Evolutionary conservation across 73 alveolate genomes (phyloP).

Genomic region (Paramecium bursaria): DNA sequence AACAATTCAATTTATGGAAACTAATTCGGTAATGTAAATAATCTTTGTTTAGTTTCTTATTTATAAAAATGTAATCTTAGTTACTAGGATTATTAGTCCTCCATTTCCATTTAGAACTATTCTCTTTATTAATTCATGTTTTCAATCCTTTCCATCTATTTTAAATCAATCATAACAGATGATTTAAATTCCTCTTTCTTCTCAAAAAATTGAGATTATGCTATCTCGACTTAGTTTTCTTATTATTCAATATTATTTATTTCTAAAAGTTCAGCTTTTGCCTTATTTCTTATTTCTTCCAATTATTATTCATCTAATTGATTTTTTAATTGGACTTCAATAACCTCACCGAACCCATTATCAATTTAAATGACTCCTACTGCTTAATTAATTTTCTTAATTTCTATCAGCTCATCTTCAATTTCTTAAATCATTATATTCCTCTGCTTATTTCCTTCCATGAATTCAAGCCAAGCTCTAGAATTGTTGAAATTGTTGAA

Average conservation of each 20-base stretch:
- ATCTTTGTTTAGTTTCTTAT: conserved; percentile 26
- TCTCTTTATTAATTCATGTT: conserved; percentile 43
- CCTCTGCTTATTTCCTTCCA: conserved; percentile 36
- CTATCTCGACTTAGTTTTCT: not conserved
- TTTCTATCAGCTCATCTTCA: not conserved
- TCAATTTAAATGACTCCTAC: conserved; percentile 10
- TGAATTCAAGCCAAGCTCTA: conserved; percentile 27
- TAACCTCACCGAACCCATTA: conserved; percentile 5
- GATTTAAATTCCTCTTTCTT: not conserved
- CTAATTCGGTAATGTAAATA: conserved; percentile 7
- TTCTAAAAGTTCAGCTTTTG: not conserved
- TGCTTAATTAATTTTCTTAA: conserved; percentile 28
- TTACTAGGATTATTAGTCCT: not conserved
- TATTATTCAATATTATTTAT: not conserved
- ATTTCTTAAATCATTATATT: conserved; percentile 23
- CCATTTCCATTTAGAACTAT: conserved; percentile 31
- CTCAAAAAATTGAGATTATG: not conserved
- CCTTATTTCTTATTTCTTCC: conserved; percentile 25
- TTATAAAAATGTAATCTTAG: not conserved
- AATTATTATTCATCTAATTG: not conserved
- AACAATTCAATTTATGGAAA: not conserved
- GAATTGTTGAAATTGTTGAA: conserved; percentile 13
- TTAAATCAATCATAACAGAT: not conserved
- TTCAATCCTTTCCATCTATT: not conserved
- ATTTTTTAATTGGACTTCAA: conserved; percentile 21